Percentiles rank a stretch among this genome's conserved stretches.
phyloP scores from a whole-genome alignment of 1,139 yeast species.

The Lodderomyces theae region DNA sequence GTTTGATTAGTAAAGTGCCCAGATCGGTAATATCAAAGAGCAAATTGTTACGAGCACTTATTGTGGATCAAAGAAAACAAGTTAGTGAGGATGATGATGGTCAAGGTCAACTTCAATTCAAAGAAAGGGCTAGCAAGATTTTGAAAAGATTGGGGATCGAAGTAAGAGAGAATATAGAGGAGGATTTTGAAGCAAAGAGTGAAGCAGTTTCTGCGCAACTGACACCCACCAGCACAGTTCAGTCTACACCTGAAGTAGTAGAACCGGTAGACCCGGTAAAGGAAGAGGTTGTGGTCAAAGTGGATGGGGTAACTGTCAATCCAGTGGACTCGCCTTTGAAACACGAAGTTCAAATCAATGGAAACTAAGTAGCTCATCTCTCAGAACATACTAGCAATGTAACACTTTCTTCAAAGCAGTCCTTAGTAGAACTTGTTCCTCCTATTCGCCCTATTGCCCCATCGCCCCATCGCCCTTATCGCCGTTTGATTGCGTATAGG shows the following conservation, averaged over 20 bases:
- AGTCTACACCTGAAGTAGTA: constrained; percentile 3
- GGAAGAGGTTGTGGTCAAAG: constrained; percentile 1
- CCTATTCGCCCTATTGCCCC: no score
- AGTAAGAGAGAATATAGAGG: constrained; percentile 16
- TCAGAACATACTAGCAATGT: no score
- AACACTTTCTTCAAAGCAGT: no score
- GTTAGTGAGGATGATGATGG: no score
- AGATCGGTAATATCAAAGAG: constrained; percentile 30
- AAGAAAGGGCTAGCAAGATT: constrained; percentile 20
- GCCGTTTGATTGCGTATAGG: background rate
- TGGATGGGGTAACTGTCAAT: background rate
- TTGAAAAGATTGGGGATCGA: constrained; percentile 23
- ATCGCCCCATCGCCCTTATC: no score
- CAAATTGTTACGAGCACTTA: constrained; percentile 29
- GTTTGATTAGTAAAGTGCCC: constrained; percentile 24
- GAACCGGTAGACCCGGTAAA: background rate
- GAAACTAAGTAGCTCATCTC: no score
- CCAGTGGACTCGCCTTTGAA: constrained; percentile 4
- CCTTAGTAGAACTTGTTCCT: no score
- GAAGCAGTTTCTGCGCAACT: background rate
- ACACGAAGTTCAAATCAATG: constrained; percentile 1
- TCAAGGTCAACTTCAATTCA: constrained; percentile 15
- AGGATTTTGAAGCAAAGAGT: constrained; percentile 13
- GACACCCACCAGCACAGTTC: background rate
- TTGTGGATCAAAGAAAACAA: constrained; percentile 29